Evolutionary conservation across 2,329 filamentous ascomycete species (phyloP).

Genomic region (Orbilia ellipsospora): DNA sequence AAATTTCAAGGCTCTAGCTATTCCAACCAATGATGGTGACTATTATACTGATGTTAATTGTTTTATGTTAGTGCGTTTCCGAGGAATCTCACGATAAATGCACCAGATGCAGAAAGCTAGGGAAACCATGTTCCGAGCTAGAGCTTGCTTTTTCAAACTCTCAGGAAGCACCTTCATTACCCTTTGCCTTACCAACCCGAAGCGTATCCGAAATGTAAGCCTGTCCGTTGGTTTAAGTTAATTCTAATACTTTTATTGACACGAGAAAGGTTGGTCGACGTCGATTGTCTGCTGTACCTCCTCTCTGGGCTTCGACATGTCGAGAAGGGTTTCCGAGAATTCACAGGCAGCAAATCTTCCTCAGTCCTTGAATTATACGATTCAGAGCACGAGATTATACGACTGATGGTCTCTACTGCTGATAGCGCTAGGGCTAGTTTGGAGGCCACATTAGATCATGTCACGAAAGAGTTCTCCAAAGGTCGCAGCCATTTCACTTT

Average conservation of each 20-base stretch:
- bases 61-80: no score
- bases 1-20: no score
- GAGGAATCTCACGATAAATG: not conserved
- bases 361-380: not conserved
- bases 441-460: not conserved
- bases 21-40: no score
- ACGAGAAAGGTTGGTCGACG: not conserved
- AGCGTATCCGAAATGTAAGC: not conserved
- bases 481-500: not conserved
- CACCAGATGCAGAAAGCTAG: not conserved
- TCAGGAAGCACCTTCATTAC: not conserved
- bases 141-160: not conserved
- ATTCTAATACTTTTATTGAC: not conserved
- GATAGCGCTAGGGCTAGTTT: not conserved
- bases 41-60: no score
- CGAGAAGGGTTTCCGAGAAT: not conserved
- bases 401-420: not conserved
- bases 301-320: not conserved
- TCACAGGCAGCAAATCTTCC: not conserved
- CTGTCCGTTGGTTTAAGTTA: not conserved
- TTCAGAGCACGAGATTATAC: not conserved
- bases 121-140: not conserved
- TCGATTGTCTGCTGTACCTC: conserved; percentile 7
- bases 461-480: not conserved
- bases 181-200: not conserved